phyloP scores from a whole-genome alignment of 2,329 filamentous ascomycete genomes.

The Alternaria consortialis region DNA sequence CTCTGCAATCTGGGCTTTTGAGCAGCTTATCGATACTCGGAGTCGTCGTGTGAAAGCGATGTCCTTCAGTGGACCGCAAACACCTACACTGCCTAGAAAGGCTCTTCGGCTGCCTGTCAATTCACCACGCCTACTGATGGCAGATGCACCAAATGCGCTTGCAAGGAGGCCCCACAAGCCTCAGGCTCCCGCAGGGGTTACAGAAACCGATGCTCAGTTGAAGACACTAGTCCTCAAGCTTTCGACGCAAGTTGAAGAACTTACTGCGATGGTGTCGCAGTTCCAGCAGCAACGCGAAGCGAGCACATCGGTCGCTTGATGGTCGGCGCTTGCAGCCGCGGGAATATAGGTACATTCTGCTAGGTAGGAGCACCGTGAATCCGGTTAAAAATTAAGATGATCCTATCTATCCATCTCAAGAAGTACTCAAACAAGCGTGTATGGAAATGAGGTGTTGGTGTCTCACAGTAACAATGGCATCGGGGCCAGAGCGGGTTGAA shows the following conservation, averaged over 20 bases:
- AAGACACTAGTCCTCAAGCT: constrained; percentile 51
- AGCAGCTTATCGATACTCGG: constrained; percentile 54
- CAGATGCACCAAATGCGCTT: constrained; percentile 32
- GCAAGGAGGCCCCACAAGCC: constrained; percentile 27
- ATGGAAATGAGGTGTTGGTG: constrained; percentile 29
- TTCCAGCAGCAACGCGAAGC: constrained; percentile 48
- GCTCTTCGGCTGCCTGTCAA: constrained; percentile 43
- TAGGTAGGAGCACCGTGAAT: constrained; percentile 15
- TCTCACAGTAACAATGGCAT: constrained; percentile 26
- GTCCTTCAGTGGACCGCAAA: constrained; percentile 48
- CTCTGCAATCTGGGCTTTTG: constrained; percentile 73
- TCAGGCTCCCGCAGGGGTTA: constrained; percentile 33
- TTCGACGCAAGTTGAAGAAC: constrained; percentile 51
- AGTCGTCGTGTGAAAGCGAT: constrained; percentile 27
- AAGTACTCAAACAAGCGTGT: constrained; percentile 23
- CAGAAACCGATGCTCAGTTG: constrained; percentile 45
- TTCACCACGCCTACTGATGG: constrained; percentile 42
- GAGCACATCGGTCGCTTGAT: constrained; percentile 42
- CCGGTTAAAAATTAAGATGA: constrained; percentile 24
- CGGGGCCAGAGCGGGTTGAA: constrained; percentile 27
- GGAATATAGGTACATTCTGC: constrained; percentile 19
- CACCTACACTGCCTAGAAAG: constrained; percentile 34
- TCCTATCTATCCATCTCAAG: constrained; percentile 19
- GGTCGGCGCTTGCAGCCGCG: constrained; percentile 49
- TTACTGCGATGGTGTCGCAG: constrained; percentile 51